Evolutionary conservation across 495 filamentous ascomycete genomes (phyloP).

Genomic region (Xylaria scruposa): DNA sequence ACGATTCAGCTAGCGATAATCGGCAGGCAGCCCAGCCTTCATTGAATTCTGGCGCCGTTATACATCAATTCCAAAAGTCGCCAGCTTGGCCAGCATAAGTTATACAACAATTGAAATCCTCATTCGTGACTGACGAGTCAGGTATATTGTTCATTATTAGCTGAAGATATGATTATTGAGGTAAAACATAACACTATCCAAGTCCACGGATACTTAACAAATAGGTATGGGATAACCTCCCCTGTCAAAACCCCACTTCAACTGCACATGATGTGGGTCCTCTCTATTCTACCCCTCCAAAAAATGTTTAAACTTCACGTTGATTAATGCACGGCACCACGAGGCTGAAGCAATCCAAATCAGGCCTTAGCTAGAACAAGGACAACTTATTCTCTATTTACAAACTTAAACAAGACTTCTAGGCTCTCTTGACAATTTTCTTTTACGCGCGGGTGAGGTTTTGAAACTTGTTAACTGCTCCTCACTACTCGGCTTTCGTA

Average conservation of each 20-base stretch:
- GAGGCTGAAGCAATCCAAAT: conserved; percentile 35
- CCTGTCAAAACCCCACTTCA: neutral
- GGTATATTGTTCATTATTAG: neutral
- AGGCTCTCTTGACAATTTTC: too few species aligned
- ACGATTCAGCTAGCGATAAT: neutral
- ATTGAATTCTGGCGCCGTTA: neutral
- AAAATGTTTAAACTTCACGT: conserved; percentile 16
- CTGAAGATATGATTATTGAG: neutral
- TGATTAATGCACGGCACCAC: neutral
- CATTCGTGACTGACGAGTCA: neutral
- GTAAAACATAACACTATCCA: too few species aligned
- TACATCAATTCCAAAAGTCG: neutral
- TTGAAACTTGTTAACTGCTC: neutral
- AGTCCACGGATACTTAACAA: too few species aligned
- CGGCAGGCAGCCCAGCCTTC: neutral
- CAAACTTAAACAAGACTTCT: neutral
- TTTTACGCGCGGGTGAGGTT: neutral
- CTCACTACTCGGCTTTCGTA: neutral
- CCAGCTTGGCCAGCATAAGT: neutral
- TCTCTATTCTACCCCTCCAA: conserved; percentile 30
- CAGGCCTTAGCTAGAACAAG: conserved; percentile 6
- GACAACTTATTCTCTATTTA: too few species aligned
- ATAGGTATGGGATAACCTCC: neutral
- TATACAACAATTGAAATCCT: neutral
- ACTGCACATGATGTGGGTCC: conserved; percentile 10